Base-by-base conservation (phyloP, 257 asterid species). In the Perilla frutescens region DNA sequence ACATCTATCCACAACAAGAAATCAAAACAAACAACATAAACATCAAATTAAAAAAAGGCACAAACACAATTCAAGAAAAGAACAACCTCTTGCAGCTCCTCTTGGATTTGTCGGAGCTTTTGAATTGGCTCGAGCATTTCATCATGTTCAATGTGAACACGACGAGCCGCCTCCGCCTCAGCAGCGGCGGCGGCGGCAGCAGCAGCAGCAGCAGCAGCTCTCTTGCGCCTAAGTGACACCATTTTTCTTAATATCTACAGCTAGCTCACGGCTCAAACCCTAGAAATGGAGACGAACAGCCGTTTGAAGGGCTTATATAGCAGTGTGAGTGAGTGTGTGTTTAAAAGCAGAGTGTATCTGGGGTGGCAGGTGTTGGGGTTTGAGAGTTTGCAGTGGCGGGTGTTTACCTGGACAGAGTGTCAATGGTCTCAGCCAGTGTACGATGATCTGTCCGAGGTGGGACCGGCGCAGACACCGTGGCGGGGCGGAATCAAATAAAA, bases 71-170 rank as follows among this genome's bases (percentile, higher is more conserved):
- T 6, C 1, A 11, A 45, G 8, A 14, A 58, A 76, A 26, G 44
- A 68, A 73, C 47, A 37, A 88, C 93, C 93, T 82, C 77, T 20
- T 77, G 82, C n/a, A 88, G 83, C 31, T 88, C 87, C 0, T 82
- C 84, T 53, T 86, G 93, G 32, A 83, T 73, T 66, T 81, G 81
- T 15, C 81, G 84, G 51, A 88, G 87, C 79, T 81, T 82, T 64
- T 84, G 84, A 36, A 84, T 76, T 45, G 88, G 71, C 70, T 26
- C 37, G 45, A 67, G 58, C 53, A 75, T 70, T 4, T 80, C 79
- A 55, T 31, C 55, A 5, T 3, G 26, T 62, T 55, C 78, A 68
- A 72, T 20, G 26, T 20, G 26, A 20, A 20, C 72, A 26, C 36
- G 26, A 20, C 26, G 76, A 74, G 61, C 69, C 48, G 56, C 15